These are phyloP conservation scores for Lentithecium fluviatile DNA, from an alignment of 495 filamentous ascomycete species.

Conservation along the genomic window DNA sequence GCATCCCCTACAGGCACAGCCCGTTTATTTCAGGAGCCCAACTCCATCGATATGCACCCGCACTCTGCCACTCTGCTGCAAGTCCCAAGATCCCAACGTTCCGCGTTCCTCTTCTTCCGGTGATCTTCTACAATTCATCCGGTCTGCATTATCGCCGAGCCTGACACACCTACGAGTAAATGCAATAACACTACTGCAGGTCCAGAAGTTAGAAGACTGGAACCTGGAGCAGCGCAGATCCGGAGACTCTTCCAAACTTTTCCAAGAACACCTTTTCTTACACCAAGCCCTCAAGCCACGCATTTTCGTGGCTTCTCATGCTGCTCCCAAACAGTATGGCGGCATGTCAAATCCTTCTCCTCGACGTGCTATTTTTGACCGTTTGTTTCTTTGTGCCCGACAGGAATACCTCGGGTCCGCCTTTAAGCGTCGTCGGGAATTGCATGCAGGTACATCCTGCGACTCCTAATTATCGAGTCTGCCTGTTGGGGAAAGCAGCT, in stretches of 20 bases:
- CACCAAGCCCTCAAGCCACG: too few species aligned
- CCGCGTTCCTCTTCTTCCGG: slow-evolving; percentile 11
- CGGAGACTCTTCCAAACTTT: slow-evolving; percentile 5
- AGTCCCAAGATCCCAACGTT: neutral
- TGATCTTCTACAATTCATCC: slow-evolving; percentile 15
- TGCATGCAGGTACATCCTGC: too few species aligned
- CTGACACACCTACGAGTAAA: slow-evolving; percentile 8
- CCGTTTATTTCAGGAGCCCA: neutral
- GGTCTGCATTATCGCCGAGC: slow-evolving; percentile 5
- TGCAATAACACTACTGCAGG: slow-evolving; percentile 23
- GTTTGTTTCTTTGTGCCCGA: too few species aligned
- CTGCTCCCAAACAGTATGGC: too few species aligned
- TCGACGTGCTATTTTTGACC: too few species aligned
- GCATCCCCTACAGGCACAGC: neutral
- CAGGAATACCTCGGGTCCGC: too few species aligned
- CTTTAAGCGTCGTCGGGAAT: too few species aligned
- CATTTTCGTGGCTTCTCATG: too few species aligned
- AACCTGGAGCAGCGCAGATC: slow-evolving; percentile 1
- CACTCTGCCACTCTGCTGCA: neutral
- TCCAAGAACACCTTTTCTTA: neutral
- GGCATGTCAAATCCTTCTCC: too few species aligned
- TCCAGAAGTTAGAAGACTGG: slow-evolving; percentile 3
- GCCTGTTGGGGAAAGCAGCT: too few species aligned
- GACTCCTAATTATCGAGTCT: too few species aligned
- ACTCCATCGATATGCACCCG: neutral